These are phyloP conservation scores for Dactylellina cionopaga DNA, from an alignment of 2,329 filamentous ascomycete species.

Conservation along the genomic window DNA sequence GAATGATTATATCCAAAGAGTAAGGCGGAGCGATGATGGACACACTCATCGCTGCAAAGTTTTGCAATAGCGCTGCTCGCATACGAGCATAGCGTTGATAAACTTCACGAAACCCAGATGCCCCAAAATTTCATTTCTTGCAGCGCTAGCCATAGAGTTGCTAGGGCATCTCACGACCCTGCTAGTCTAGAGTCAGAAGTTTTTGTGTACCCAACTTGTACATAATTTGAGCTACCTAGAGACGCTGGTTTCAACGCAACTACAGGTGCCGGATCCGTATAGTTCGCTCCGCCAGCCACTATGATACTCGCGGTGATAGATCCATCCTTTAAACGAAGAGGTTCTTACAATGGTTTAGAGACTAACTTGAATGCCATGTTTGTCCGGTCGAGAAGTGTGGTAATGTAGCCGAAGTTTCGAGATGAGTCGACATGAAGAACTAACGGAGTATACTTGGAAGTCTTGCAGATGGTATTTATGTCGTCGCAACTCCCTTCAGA, in stretches of 20 bases:
- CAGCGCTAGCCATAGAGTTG: slow-evolving; percentile 12
- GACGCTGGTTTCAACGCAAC: slow-evolving; percentile 11
- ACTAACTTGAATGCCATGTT: too few relatives aligned
- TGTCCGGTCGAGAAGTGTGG: not conserved
- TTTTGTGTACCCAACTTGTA: not conserved
- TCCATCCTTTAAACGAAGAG: not conserved
- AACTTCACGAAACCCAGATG: slow-evolving; percentile 1
- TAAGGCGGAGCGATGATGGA: not conserved
- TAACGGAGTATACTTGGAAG: slow-evolving; percentile 3
- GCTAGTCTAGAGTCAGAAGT: slow-evolving; percentile 7
- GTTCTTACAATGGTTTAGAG: not conserved
- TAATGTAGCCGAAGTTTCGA: slow-evolving; percentile 21
- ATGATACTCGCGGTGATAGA: slow-evolving; percentile 9
- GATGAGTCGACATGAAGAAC: slow-evolving; percentile 19
- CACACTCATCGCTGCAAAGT: not conserved
- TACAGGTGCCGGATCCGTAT: slow-evolving; percentile 10
- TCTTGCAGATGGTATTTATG: not conserved
- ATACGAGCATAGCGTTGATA: not conserved
- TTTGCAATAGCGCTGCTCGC: not conserved
- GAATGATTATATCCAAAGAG: not conserved
- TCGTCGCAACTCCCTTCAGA: slow-evolving; percentile 10
- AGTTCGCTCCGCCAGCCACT: slow-evolving; percentile 9
- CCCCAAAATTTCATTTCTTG: slow-evolving; percentile 26
- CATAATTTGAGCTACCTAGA: slow-evolving; percentile 2
- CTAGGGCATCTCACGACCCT: slow-evolving; percentile 19